A percentile compares a stretch with the other conserved stretches of the same genome.
phyloP scores from a whole-genome alignment of 768 basidiomycete species.

The Amanita rubescens region DNA sequence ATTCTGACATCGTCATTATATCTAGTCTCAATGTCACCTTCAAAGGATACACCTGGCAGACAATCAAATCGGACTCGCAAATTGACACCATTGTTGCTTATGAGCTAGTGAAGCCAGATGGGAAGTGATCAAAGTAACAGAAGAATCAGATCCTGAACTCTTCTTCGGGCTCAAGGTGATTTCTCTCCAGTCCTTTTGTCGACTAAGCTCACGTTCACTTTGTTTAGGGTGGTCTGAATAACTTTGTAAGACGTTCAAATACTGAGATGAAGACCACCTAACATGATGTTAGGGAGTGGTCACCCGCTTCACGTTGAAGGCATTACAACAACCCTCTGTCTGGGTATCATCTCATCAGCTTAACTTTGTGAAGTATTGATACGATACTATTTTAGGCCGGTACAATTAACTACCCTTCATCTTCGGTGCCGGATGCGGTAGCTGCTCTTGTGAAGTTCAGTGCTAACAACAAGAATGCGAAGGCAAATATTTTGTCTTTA shows the following conservation, averaged over 20 bases:
- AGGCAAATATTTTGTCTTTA: too few relatives aligned
- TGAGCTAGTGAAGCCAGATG: slow-evolving; percentile 53
- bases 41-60: slow-evolving; percentile 53
- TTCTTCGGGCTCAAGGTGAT: slow-evolving; percentile 38
- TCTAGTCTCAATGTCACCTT: too few relatives aligned
- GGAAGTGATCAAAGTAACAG: slow-evolving; percentile 31
- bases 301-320: slow-evolving; percentile 47
- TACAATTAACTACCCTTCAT: too few relatives aligned
- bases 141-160: slow-evolving; percentile 26
- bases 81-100: slow-evolving; percentile 44
- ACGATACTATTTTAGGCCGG: not conserved
- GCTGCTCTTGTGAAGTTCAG: too few relatives aligned
- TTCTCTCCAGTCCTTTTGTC: not conserved
- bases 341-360: slow-evolving; percentile 35
- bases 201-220: slow-evolving; percentile 11
- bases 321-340: slow-evolving; percentile 47
- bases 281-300: slow-evolving; percentile 45
- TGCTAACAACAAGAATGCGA: too few relatives aligned
- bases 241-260: slow-evolving; percentile 36
- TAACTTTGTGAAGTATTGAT: not conserved
- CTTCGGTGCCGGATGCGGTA: too few relatives aligned
- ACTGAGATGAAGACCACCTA: slow-evolving; percentile 33
- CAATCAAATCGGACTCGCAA: slow-evolving; percentile 1
- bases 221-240: slow-evolving; percentile 51
- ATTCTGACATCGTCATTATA: too few relatives aligned